Conservation (phyloP, 768 basidiomycete species). For the Amanita polypyramis region DNA sequence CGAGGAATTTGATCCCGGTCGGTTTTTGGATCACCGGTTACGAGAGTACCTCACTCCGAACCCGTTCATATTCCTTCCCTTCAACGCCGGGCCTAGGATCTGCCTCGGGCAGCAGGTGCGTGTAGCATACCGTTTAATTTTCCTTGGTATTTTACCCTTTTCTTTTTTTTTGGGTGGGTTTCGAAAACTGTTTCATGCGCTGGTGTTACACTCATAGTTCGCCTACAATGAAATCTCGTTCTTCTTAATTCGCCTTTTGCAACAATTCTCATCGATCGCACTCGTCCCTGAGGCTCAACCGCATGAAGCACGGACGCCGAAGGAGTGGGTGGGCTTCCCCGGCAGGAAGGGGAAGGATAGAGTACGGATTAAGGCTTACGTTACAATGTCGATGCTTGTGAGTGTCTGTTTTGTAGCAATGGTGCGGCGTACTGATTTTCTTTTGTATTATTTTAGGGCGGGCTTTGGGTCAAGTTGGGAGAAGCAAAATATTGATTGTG, state of each 20-base stretch:
- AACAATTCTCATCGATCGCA: conserved; percentile 32
- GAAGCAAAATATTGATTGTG: conserved; percentile 6
- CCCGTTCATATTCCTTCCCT: conserved; percentile 61
- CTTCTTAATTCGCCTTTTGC: conserved; percentile 41
- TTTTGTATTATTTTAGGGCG: conserved; percentile 25
- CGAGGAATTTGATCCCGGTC: conserved; percentile 51
- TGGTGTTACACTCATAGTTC: conserved; percentile 23
- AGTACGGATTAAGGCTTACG: conserved; percentile 25
- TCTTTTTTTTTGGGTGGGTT: background rate
- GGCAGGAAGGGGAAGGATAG: conserved; percentile 29
- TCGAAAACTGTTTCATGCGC: background rate
- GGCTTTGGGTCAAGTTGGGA: conserved; percentile 31
- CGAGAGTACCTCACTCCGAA: conserved; percentile 43
- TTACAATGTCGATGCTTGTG: conserved; percentile 34
- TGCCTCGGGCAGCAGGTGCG: conserved; percentile 38
- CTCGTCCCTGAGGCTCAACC: conserved; percentile 28
- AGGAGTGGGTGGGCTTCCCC: conserved; percentile 16
- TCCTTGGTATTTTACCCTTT: background rate
- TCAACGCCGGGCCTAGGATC: conserved; percentile 59
- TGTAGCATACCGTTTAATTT: conserved; percentile 20
- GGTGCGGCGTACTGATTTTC: background rate
- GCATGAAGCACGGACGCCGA: conserved; percentile 18
- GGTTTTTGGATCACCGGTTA: conserved; percentile 50
- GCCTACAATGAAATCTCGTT: conserved; percentile 48
- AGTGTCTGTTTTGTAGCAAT: conserved; percentile 8